Evolutionary conservation across 169 alveolate genomes (phyloP).

Genomic region (Theileria sp.): DNA sequence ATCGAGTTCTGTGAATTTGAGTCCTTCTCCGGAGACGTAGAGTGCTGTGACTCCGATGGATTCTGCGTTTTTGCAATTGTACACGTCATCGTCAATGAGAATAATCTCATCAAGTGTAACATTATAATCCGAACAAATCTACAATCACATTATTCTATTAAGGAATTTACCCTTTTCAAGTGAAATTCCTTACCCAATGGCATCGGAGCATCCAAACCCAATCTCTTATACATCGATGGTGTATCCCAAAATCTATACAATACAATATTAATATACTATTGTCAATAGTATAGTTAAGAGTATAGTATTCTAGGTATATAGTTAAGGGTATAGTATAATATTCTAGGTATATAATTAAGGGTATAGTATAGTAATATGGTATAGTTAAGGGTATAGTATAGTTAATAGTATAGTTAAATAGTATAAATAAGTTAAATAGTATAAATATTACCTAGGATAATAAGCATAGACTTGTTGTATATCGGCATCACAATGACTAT

Average conservation of each 20-base stretch:
- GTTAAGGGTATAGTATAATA: neutral
- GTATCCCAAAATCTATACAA: constrained; percentile 54
- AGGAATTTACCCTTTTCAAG: constrained; percentile 14
- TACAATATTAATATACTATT: neutral
- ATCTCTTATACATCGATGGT: constrained; percentile 40
- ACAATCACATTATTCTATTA: neutral
- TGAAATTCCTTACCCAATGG: constrained; percentile 60
- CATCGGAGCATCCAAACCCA: constrained; percentile 63
- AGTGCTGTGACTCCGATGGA: constrained; percentile 57
- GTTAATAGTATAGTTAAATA: neutral
- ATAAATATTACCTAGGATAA: constrained; percentile 47
- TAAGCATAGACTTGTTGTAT: constrained; percentile 55
- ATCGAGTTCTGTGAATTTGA: constrained; percentile 43
- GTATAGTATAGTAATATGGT: too few relatives aligned
- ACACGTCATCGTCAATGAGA: constrained; percentile 65
- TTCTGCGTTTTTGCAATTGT: constrained; percentile 61
- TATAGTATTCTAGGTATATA: too few relatives aligned
- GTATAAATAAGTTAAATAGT: neutral
- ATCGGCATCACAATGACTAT: constrained; percentile 40
- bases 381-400: too few relatives aligned
- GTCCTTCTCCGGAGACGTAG: constrained; percentile 55
- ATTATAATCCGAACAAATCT: constrained; percentile 52
- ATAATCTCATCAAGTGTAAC: constrained; percentile 53
- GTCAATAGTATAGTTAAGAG: neutral
- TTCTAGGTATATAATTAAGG: too few relatives aligned